These are phyloP conservation scores for Saksenaea oblongispora DNA, from an alignment of 371 early-diverging fungal species.

Conservation along the genomic window DNA sequence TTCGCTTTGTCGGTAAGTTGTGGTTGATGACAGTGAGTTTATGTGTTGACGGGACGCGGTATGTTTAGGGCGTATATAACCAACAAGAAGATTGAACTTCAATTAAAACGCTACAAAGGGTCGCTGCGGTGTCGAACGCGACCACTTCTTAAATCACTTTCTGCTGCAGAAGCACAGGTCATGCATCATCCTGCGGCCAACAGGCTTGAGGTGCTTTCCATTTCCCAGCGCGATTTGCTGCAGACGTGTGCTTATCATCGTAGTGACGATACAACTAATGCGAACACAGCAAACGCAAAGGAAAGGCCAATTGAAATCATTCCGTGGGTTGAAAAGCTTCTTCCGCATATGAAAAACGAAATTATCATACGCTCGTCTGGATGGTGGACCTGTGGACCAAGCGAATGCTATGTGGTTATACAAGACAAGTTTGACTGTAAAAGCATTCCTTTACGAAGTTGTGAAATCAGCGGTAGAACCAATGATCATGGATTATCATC, in stretches of 20 bases:
- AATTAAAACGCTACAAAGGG: constrained; percentile 31
- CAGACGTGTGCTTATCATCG: constrained; percentile 31
- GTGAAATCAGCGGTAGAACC: constrained; percentile 29
- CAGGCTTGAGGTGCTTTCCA: constrained; percentile 48
- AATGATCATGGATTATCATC: background rate
- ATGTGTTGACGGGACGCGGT: background rate
- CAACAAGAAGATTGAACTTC: constrained; percentile 45
- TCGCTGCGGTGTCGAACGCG: constrained; percentile 28
- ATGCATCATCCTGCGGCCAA: constrained; percentile 45
- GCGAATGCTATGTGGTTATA: constrained; percentile 49
- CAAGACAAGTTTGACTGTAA: constrained; percentile 42
- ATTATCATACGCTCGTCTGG: constrained; percentile 47
- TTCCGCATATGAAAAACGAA: constrained; percentile 33
- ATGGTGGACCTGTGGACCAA: constrained; percentile 48
- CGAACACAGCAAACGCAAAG: constrained; percentile 7
- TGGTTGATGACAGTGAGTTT: background rate
- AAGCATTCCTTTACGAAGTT: constrained; percentile 21
- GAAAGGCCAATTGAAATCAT: constrained; percentile 25
- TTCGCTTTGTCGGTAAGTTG: constrained; percentile 40
- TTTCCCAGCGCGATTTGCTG: constrained; percentile 41
- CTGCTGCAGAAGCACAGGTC: constrained; percentile 32
- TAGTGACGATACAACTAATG: constrained; percentile 9
- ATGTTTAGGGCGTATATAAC: constrained; percentile 42
- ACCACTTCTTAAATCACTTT: constrained; percentile 39
- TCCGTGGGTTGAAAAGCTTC: constrained; percentile 34